These are phyloP conservation scores for Diaporthe longicolla DNA, from an alignment of 2,329 filamentous ascomycete species.

Conservation along the genomic window DNA sequence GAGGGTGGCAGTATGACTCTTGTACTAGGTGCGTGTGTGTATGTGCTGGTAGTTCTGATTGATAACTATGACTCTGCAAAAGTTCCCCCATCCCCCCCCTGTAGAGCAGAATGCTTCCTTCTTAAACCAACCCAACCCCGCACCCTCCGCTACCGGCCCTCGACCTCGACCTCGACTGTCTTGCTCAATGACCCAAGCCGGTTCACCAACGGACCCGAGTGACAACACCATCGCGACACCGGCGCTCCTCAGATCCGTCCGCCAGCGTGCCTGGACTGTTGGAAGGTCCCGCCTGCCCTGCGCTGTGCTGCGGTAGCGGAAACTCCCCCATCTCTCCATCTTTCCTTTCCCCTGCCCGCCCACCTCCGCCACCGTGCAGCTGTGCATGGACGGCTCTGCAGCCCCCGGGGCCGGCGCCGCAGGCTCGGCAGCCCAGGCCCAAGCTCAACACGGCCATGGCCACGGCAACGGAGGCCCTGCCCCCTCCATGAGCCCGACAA, in stretches of 20 bases:
- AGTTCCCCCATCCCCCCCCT: background rate
- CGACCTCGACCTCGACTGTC: constrained; percentile 28
- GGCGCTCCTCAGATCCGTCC: constrained; percentile 40
- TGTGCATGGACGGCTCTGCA: constrained; percentile 55
- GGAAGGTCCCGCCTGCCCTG: constrained; percentile 35
- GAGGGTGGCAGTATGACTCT: constrained; percentile 3
- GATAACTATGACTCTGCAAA: constrained; percentile 10
- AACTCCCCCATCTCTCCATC: background rate
- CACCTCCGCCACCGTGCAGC: constrained; percentile 28
- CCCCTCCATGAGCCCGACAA: constrained; percentile 63
- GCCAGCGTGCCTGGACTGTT: constrained; percentile 32
- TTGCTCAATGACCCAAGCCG: constrained; percentile 39
- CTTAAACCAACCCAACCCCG: constrained; percentile 39
- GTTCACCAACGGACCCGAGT: constrained; percentile 28
- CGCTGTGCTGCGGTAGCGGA: constrained; percentile 30
- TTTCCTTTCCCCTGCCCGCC: constrained; percentile 20
- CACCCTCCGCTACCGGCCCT: constrained; percentile 42
- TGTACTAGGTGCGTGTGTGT: background rate
- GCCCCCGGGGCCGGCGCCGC: constrained; percentile 51
- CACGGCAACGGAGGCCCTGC: constrained; percentile 39
- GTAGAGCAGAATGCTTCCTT: constrained; percentile 26
- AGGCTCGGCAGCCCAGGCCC: constrained; percentile 39
- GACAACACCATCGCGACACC: constrained; percentile 43
- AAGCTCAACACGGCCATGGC: constrained; percentile 27
- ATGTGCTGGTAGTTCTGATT: no score